Conservation (phyloP, 2,329 filamentous ascomycete species). For the Basipetospora chlamydospora region DNA sequence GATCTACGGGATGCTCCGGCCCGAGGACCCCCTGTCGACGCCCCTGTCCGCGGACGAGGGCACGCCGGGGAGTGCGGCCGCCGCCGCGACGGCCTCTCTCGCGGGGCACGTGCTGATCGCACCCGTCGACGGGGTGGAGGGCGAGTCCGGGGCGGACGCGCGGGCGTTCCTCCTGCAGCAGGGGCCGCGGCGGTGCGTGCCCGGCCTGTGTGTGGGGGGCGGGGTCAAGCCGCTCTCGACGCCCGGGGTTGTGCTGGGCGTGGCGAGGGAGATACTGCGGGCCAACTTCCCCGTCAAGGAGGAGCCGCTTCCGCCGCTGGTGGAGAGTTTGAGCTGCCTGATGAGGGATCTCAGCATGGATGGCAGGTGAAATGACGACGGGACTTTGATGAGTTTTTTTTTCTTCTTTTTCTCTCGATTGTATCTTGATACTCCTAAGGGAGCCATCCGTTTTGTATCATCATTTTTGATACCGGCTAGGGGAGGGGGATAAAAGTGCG, state of each 20-base stretch:
- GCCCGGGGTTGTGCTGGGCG: conserved; percentile 41
- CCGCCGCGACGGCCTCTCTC: too few species aligned
- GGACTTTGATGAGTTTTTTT: not conserved
- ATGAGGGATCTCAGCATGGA: conserved; percentile 37
- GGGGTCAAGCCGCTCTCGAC: conserved; percentile 28
- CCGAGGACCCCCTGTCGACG: conserved; percentile 37
- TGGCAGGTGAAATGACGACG: too few species aligned
- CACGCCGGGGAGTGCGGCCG: too few species aligned
- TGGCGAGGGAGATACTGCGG: conserved; percentile 40
- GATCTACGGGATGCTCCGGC: conserved; percentile 55
- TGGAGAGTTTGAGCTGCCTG: conserved; percentile 52
- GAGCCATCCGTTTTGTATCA: not conserved
- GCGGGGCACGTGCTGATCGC: too few species aligned
- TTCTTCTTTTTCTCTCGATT: not conserved
- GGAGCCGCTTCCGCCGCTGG: conserved; percentile 40
- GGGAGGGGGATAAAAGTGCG: too few species aligned
- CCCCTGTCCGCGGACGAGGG: too few species aligned
- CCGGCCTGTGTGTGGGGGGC: conserved; percentile 15
- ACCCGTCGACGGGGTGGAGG: conserved; percentile 14
- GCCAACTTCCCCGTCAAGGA: conserved; percentile 31
- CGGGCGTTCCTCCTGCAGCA: not conserved
- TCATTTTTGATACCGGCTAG: too few species aligned
- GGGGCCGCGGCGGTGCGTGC: too few species aligned
- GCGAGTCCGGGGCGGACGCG: conserved; percentile 7
- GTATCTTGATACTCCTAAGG: too few species aligned